Percentiles rank a stretch among this genome's conserved stretches.
These are phyloP conservation scores for Aphanomyces euteiches DNA, from an alignment of 352 stramenopile species.

Conservation along the genomic window DNA sequence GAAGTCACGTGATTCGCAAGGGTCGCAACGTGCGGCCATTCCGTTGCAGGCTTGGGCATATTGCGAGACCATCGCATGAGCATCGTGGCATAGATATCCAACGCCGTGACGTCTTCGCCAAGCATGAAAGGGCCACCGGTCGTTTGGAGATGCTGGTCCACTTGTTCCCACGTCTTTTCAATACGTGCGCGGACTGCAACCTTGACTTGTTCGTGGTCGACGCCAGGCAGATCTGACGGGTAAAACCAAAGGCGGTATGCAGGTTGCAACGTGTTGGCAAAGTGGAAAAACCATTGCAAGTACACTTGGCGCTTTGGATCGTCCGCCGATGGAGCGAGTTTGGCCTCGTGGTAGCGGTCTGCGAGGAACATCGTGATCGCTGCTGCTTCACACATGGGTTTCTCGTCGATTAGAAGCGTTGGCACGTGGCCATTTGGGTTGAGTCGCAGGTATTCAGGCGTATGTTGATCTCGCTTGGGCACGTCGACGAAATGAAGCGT, in stretches of 20 bases:
- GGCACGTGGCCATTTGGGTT: too few relatives aligned
- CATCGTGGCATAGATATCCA: constrained; percentile 6
- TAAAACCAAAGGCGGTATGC: constrained; percentile 8
- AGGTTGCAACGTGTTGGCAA: constrained; percentile 15
- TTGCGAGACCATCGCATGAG: constrained; percentile 16
- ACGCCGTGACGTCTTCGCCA: not conserved
- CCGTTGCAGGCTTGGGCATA: too few relatives aligned
- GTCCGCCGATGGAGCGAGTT: not conserved
- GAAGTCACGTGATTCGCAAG: not conserved
- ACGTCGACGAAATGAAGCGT: too few relatives aligned
- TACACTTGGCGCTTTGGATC: not conserved
- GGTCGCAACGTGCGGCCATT: too few relatives aligned
- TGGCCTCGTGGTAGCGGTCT: not conserved
- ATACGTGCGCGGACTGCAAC: not conserved
- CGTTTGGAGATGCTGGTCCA: not conserved
- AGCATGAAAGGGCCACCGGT: not conserved
- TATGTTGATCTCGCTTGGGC: too few relatives aligned
- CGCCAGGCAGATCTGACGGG: not conserved
- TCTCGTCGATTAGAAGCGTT: too few relatives aligned
- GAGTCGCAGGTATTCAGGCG: too few relatives aligned
- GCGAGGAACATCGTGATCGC: not conserved
- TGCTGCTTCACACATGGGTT: too few relatives aligned
- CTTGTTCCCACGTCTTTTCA: constrained; percentile 1
- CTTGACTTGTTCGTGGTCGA: constrained; percentile 3
- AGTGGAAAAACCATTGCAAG: constrained; percentile 14